phyloP scores from a whole-genome alignment of 1,139 yeast genomes.

The Meyerozyma smithsonii region DNA sequence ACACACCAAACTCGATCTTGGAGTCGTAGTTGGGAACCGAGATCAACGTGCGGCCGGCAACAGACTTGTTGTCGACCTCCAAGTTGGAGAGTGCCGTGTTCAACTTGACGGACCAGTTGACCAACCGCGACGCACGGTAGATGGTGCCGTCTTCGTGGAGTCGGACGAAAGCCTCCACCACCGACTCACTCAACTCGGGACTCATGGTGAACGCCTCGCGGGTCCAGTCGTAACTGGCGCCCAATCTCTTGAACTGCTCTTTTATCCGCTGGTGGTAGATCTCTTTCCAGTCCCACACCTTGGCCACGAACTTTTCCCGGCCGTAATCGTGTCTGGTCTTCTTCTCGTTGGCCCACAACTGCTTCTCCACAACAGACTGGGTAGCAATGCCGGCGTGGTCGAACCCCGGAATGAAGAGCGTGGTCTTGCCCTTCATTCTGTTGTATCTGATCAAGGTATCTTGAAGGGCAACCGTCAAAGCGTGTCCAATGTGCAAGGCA shows the following conservation, averaged over 20 bases:
- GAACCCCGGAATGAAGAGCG: conserved; percentile 90
- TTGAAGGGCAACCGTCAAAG: conserved; percentile 91
- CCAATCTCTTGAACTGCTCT: conserved; percentile 77
- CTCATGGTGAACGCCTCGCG: conserved; percentile 92
- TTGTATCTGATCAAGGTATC: conserved; percentile 89
- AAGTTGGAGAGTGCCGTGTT: conserved; percentile 94
- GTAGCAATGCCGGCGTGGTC: conserved; percentile 99
- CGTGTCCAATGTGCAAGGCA: conserved; percentile 98
- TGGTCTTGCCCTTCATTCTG: conserved; percentile 97
- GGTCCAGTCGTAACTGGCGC: conserved; percentile 96
- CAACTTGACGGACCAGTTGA: conserved; percentile 93
- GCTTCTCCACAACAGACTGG: conserved; percentile 97
- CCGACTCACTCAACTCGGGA: conserved; percentile 74
- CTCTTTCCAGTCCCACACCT: conserved; percentile 99
- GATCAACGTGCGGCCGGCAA: conserved; percentile 75
- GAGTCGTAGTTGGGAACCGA: conserved; percentile 88
- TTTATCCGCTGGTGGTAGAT: conserved; percentile 85
- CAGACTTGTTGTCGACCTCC: conserved; percentile 90
- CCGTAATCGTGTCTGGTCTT: conserved; percentile 94
- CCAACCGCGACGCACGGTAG: conserved; percentile 89
- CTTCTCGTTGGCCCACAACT: conserved; percentile 82
- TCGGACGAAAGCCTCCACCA: conserved; percentile 85
- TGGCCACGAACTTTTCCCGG: conserved; percentile 80
- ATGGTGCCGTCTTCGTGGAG: conserved; percentile 93
- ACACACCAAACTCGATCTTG: conserved; percentile 91